phyloP scores from a whole-genome alignment of 805 yeast genomes.

The Pichia cephalocereana region DNA sequence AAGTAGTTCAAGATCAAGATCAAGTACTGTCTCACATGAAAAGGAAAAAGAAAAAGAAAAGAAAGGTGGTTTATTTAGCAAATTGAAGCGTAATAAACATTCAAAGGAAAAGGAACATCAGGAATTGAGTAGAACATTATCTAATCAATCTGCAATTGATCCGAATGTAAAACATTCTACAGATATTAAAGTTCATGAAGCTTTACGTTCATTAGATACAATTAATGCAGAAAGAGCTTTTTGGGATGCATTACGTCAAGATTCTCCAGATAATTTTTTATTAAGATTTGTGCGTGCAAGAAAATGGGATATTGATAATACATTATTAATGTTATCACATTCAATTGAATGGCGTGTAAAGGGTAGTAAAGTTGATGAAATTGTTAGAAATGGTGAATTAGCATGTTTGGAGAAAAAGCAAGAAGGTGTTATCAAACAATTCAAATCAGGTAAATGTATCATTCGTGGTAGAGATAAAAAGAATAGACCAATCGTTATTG shows the following conservation, averaged over 20 bases:
- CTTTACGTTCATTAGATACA: conserved; percentile 44
- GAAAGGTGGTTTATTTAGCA: conserved; percentile 25
- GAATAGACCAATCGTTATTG: conserved; percentile 72
- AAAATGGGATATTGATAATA: conserved; percentile 67
- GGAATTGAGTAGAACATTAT: conserved; percentile 12
- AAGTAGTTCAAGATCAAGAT: conserved; percentile 2
- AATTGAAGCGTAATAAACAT: conserved; percentile 17
- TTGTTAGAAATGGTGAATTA: conserved; percentile 67
- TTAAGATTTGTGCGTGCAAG: conserved; percentile 80
- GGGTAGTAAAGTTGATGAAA: conserved; percentile 49
- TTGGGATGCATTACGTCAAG: conserved; percentile 60
- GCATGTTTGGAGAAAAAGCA: conserved; percentile 37
- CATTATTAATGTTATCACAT: conserved; percentile 61
- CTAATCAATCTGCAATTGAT: conserved; percentile 17
- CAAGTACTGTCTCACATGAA: background rate
- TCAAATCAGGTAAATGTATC: conserved; percentile 59
- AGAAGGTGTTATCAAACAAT: conserved; percentile 44
- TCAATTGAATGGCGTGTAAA: conserved; percentile 69
- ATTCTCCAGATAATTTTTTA: conserved; percentile 70
- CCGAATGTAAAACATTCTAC: conserved; percentile 23
- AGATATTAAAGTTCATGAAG: conserved; percentile 34
- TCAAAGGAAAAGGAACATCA: conserved; percentile 5
- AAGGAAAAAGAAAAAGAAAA: conserved; percentile 23
- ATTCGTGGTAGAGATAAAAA: conserved; percentile 65
- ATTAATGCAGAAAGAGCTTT: conserved; percentile 41